Conservation (phyloP, 768 basidiomycete genomes). For the Kwoniella shandongensis region DNA sequence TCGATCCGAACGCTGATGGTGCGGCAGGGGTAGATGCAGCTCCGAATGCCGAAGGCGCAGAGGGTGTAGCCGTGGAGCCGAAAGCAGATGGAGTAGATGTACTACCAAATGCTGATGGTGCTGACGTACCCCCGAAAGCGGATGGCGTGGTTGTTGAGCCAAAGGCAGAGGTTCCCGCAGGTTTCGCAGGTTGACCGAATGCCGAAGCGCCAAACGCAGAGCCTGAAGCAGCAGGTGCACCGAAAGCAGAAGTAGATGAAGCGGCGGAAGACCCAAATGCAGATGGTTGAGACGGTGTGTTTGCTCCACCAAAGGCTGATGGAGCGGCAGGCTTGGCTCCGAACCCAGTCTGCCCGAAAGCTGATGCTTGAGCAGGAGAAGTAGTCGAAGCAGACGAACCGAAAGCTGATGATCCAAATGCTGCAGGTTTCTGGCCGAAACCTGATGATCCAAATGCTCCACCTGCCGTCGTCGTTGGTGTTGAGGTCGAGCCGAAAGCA, state of each 20-base stretch:
- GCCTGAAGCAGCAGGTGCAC: slow-evolving; percentile 11
- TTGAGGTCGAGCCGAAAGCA: slow-evolving; percentile 13
- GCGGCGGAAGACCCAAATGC: slow-evolving; percentile 15
- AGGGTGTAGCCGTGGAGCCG: slow-evolving; percentile 1
- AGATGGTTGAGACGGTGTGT: slow-evolving; percentile 5
- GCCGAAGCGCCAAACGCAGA: slow-evolving; percentile 26
- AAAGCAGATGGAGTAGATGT: slow-evolving; percentile 7
- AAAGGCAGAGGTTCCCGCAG: slow-evolving; percentile 25
- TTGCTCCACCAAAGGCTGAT: slow-evolving; percentile 17
- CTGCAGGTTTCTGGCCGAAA: slow-evolving; percentile 15
- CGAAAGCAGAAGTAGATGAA: slow-evolving; percentile 28
- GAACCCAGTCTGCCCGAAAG: slow-evolving; percentile 24
- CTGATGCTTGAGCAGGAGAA: slow-evolving; percentile 4
- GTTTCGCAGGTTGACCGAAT: slow-evolving; percentile 24
- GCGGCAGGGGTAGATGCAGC: slow-evolving; percentile 16
- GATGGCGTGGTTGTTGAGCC: slow-evolving; percentile 19
- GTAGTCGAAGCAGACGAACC: slow-evolving; percentile 12
- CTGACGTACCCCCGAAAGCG: slow-evolving; percentile 6
- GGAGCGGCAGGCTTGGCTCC: slow-evolving; percentile 19
- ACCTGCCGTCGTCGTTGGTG: slow-evolving; percentile 10
- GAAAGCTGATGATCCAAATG: slow-evolving; percentile 23
- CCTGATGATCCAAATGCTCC: slow-evolving; percentile 22
- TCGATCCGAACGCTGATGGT: slow-evolving; percentile 22
- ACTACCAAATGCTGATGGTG: slow-evolving; percentile 21
- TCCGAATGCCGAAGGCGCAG: slow-evolving; percentile 27